Evolutionary conservation across 2,329 filamentous ascomycete genomes (phyloP).

Genomic region (Sporothrix humicola): DNA sequence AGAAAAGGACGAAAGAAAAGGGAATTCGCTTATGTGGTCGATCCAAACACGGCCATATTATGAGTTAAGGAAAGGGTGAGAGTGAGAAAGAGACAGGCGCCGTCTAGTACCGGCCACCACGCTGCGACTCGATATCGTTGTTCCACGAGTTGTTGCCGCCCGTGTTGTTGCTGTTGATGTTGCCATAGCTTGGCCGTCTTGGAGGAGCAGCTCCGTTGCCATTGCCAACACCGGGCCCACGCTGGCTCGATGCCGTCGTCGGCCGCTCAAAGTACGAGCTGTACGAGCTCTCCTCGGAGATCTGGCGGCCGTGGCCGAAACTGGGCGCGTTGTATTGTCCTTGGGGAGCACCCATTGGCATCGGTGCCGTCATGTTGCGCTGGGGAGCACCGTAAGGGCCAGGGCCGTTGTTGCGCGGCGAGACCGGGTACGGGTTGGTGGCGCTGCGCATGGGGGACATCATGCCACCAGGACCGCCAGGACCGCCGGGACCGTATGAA

Average conservation of each 20-base stretch:
- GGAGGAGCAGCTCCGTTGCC: background rate
- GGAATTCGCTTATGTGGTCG: background rate
- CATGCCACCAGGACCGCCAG: constrained; percentile 17
- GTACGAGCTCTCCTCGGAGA: constrained; percentile 36
- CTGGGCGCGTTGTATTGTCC: background rate
- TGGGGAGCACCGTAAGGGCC: constrained; percentile 41
- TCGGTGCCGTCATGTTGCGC: constrained; percentile 47
- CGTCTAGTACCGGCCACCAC: constrained; percentile 36
- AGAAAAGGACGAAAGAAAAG: background rate
- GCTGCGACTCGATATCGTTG: constrained; percentile 38
- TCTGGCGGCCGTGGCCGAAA: constrained; percentile 34
- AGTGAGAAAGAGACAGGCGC: background rate
- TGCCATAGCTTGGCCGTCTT: constrained; percentile 29
- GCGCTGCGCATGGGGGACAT: constrained; percentile 41
- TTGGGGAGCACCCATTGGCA: constrained; percentile 35
- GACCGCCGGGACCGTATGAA: constrained; percentile 35
- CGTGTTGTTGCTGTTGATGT: constrained; percentile 30
- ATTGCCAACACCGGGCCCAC: background rate
- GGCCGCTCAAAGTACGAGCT: constrained; percentile 36
- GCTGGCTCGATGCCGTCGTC: constrained; percentile 29
- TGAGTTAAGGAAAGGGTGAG: background rate
- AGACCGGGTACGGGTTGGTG: constrained; percentile 39
- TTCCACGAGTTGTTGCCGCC: constrained; percentile 33
- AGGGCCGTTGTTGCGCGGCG: constrained; percentile 8
- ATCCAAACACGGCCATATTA: constrained; percentile 15